Base-by-base conservation (phyloP, 371 early-diverging fungal genomes). In the Mucor plumbeus region DNA sequence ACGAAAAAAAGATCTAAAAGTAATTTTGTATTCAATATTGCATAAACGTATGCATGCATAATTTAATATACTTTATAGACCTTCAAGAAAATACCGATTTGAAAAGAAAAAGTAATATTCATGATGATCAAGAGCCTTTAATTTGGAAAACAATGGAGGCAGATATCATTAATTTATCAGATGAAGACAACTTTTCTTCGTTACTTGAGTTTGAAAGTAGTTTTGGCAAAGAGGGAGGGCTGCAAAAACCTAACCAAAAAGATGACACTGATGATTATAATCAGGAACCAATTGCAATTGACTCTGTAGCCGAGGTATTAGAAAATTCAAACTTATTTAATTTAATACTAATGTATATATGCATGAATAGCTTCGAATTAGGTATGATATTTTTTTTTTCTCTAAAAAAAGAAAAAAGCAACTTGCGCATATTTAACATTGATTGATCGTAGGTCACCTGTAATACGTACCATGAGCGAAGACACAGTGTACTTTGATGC, bases 401-500 rank as follows among this genome's bases (percentile, higher is more conserved):
- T n/a, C n/a, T n/a, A n/a, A n/a, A n/a, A n/a, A n/a, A n/a, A n/a
- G n/a, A 4, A 34, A 34, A 15, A 48, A 7, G 17, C 2, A 0
- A 15, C 14, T n/a, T 15, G 8, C 3, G 10, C 10, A 21, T 21
- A 48, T 7, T 21, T 48, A 21, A 17, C 8, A 21, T 7, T 19
- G n/a, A 48, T 9, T 7, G 8, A 5, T 10, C n/a, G 4, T 38
- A 35, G 55, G 7, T 55, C 55, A 7, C 17, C 55, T 35, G 14
- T 55, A 35, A 31, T n/a, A 14, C 55, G 55, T 1, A n/a, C 55
- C 33, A 34, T 55, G 35, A 55, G 55, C 9, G 34, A 55, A 34
- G 35, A n/a, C 35, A 35, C 55, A 2, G 14, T 55, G 7, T 55
- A 55, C 11, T 55, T 55, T 34, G 55, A 55, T n/a, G 55, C 55